A percentile compares a stretch with the other conserved stretches of the same genome.
phyloP scores from a whole-genome alignment of 2,329 filamentous ascomycete genomes.

The Shiraia sp. region DNA sequence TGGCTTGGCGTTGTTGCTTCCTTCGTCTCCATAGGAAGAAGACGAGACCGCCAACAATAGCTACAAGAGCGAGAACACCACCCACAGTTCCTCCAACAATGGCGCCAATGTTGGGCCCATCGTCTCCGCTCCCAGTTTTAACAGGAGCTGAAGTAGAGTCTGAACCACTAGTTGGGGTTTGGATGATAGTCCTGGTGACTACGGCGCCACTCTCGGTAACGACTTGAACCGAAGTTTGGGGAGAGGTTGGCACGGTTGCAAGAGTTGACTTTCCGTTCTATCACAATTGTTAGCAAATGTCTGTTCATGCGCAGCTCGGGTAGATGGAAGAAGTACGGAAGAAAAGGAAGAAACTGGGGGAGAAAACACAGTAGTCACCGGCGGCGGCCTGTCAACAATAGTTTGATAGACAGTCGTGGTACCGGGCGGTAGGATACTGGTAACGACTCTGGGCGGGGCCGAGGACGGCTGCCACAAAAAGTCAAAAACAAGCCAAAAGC shows the following conservation, averaged over 20 bases:
- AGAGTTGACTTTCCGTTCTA: slow-evolving; percentile 17
- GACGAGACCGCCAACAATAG: slow-evolving; percentile 41
- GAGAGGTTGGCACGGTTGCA: no score
- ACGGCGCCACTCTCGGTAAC: slow-evolving; percentile 50
- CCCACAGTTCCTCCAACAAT: slow-evolving; percentile 54
- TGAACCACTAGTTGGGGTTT: slow-evolving; percentile 27
- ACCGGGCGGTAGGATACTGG: slow-evolving; percentile 21
- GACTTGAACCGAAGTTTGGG: slow-evolving; percentile 23
- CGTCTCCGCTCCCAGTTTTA: slow-evolving; percentile 11
- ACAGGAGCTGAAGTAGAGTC: slow-evolving; percentile 11
- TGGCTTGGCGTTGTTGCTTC: slow-evolving; percentile 22
- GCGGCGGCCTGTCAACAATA: slow-evolving; percentile 28
- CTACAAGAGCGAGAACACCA: slow-evolving; percentile 41
- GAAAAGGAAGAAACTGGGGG: slow-evolving; percentile 5
- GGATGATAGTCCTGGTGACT: slow-evolving; percentile 51
- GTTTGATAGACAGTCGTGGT: slow-evolving; percentile 28
- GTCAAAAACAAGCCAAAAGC: slow-evolving; percentile 34
- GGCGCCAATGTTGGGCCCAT: slow-evolving; percentile 43
- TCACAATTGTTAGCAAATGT: slow-evolving; percentile 12
- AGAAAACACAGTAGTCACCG: slow-evolving; percentile 18
- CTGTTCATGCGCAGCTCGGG: slow-evolving; percentile 11
- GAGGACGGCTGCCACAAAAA: slow-evolving; percentile 35
- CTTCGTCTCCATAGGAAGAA: slow-evolving; percentile 47
- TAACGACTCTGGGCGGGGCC: slow-evolving; percentile 34
- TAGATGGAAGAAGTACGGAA: slow-evolving; percentile 19